phyloP scores from a whole-genome alignment of 108 stramenopile genomes.

The Nitzschia palea region DNA sequence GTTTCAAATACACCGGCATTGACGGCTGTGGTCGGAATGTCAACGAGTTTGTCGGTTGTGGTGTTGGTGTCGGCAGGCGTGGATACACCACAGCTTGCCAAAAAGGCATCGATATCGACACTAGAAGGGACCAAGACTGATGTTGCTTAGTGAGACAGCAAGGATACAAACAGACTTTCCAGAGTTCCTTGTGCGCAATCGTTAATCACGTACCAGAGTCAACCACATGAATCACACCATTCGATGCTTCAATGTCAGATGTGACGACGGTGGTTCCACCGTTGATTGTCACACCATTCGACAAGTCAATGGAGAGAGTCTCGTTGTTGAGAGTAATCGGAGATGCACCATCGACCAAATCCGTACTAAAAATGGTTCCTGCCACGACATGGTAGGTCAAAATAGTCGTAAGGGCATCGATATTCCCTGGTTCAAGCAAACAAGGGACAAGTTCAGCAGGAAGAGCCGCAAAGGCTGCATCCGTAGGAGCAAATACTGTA shows the following conservation, averaged over 20 bases:
- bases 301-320: neutral
- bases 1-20: no score
- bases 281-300: neutral
- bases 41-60: no score
- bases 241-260: neutral
- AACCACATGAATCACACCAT: conserved; percentile 24
- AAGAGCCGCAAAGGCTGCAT: conserved; percentile 23
- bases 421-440: conserved; percentile 7
- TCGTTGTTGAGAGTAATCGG: neutral
- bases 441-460: conserved; percentile 3
- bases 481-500: conserved; percentile 29
- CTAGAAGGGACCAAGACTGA: no score
- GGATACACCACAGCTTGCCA: no score
- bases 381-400: conserved; percentile 22
- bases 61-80: no score
- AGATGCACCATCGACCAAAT: neutral
- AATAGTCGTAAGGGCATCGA: neutral
- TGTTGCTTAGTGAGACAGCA: no score
- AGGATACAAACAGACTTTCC: no score
- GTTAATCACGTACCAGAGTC: conserved; percentile 13
- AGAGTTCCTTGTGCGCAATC: no score
- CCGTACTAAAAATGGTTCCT: conserved; percentile 1
- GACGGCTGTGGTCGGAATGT: no score
- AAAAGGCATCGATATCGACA: no score
- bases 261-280: conserved; percentile 1